phyloP scores from a whole-genome alignment of 345 rosid genomes.

The Syzygium oleosum region DNA sequence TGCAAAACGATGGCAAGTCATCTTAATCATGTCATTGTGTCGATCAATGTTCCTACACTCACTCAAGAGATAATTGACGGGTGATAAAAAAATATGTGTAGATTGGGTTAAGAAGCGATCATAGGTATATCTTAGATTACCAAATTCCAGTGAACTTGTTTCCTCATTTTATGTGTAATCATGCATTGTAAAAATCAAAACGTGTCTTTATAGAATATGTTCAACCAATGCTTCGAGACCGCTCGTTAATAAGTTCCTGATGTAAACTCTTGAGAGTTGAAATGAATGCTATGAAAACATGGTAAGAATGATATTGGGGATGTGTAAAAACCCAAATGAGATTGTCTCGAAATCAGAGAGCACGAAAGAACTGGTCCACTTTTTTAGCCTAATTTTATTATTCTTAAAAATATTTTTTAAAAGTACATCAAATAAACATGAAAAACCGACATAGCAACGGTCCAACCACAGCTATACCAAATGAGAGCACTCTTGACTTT shows the following conservation, averaged over 20 bases:
- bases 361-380: neutral
- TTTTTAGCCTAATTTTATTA: neutral
- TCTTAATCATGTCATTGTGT: neutral
- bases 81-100: neutral
- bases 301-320: neutral
- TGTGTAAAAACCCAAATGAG: neutral
- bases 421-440: neutral
- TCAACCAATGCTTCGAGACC: neutral
- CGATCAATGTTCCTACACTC: neutral
- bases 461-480: neutral
- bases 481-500: neutral
- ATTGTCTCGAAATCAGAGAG: neutral
- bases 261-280: rapidly evolving
- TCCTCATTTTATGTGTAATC: neutral
- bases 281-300: neutral
- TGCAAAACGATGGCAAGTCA: neutral
- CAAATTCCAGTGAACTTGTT: neutral
- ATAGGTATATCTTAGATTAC: neutral
- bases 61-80: neutral
- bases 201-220: neutral
- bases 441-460: neutral
- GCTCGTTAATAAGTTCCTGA: rapidly evolving
- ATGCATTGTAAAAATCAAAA: neutral
- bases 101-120: neutral
- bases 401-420: neutral